These are phyloP conservation scores for Beta vulgaris DNA, from an alignment of 148 eudicot genomes.

Conservation along the genomic window DNA sequence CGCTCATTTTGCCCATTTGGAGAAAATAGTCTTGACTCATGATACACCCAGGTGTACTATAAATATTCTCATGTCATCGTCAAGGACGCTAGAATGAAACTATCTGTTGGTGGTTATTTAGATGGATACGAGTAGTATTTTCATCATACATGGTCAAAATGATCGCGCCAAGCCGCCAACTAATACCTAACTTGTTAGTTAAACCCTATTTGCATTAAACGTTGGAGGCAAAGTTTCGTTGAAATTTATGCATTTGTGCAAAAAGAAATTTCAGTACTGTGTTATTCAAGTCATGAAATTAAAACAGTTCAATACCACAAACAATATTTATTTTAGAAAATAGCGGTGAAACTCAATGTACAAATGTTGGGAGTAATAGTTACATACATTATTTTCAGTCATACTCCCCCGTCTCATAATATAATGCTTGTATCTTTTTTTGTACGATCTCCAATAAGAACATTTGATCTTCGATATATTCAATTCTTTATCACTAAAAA, in stretches of 20 bases:
- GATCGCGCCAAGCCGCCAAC: constrained; percentile 18
- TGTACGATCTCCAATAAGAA: too few relatives aligned
- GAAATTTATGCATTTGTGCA: neutral
- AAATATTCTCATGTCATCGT: neutral
- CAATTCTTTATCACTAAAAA: too few relatives aligned
- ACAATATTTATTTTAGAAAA: too few relatives aligned
- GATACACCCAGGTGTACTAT: too few relatives aligned
- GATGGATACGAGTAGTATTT: neutral
- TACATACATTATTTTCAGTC: too few relatives aligned
- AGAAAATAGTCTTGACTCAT: too few relatives aligned
- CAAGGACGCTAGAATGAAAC: constrained; percentile 12
- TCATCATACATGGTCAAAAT: constrained; percentile 18
- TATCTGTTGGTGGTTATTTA: constrained; percentile 2
- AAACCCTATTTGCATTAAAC: constrained; percentile 8
- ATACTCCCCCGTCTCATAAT: too few relatives aligned
- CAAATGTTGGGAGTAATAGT: too few relatives aligned
- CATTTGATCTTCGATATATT: too few relatives aligned
- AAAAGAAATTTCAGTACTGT: neutral
- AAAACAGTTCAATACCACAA: neutral
- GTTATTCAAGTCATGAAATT: neutral
- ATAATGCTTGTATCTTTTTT: too few relatives aligned
- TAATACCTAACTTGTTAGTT: constrained; percentile 31
- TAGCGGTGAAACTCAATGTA: too few relatives aligned
- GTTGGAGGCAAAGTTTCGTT: constrained; percentile 1
- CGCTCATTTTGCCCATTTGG: too few relatives aligned